Evolutionary conservation across 331 rosid species (phyloP).

Genomic region (Acacia concinna): DNA sequence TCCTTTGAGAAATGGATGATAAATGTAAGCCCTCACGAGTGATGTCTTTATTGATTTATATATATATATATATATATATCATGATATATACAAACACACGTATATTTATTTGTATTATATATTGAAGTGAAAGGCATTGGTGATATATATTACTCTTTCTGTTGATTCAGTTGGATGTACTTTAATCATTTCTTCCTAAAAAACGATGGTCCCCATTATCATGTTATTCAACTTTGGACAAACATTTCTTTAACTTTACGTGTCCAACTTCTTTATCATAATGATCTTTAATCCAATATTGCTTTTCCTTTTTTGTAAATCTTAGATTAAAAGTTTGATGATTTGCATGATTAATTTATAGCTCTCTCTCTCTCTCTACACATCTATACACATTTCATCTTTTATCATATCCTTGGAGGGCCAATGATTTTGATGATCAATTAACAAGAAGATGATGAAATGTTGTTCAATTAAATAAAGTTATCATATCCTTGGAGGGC

Average conservation of each 20-base stretch:
- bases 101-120: not conserved
- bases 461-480: slow-evolving; percentile 23
- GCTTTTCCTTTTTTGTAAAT: slow-evolving; percentile 52
- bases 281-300: slow-evolving; percentile 36
- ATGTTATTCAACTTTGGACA: slow-evolving; percentile 56
- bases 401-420: slow-evolving; percentile 16
- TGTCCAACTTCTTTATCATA: slow-evolving; percentile 53
- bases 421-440: slow-evolving; percentile 23
- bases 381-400: not conserved
- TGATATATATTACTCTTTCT: slow-evolving; percentile 27
- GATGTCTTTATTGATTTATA: not conserved
- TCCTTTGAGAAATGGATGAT: not conserved
- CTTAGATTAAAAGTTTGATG: slow-evolving; percentile 61
- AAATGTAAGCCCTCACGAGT: not conserved
- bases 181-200: slow-evolving; percentile 37
- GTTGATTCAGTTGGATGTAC: slow-evolving; percentile 53
- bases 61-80: not conserved
- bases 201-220: slow-evolving; percentile 25
- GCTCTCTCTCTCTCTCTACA: not conserved
- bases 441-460: slow-evolving; percentile 32
- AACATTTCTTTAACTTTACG: slow-evolving; percentile 64
- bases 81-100: not conserved
- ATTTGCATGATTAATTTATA: slow-evolving; percentile 43
- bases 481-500: slow-evolving; percentile 49
- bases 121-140: slow-evolving; percentile 35